These are phyloP conservation scores for Trichoderma orchidacearum DNA, from an alignment of 495 filamentous ascomycete species.

Conservation along the genomic window DNA sequence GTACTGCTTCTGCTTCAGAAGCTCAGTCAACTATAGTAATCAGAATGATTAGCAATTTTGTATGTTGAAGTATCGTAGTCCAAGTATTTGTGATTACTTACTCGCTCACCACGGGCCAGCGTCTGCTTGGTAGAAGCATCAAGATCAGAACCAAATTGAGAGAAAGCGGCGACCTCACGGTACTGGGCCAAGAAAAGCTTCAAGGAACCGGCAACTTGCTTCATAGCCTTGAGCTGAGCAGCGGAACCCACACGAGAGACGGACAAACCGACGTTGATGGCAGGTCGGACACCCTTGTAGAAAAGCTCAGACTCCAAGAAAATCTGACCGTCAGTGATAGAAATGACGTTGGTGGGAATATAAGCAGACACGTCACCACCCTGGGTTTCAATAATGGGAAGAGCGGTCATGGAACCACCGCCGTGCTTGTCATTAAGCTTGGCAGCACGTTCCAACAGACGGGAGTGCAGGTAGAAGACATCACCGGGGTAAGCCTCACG, in stretches of 20 bases:
- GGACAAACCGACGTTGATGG: constrained; percentile 99
- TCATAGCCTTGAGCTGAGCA: constrained; percentile 99
- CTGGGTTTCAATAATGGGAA: constrained; percentile 98
- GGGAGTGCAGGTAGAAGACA: constrained; percentile 99
- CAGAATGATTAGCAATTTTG: constrained; percentile 18
- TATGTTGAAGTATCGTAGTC: neutral
- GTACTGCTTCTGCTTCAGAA: constrained; percentile 99
- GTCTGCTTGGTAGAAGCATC: constrained; percentile 99
- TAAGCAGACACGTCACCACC: constrained; percentile 99
- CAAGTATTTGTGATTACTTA: constrained; percentile 28
- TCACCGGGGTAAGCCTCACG: constrained; percentile 99
- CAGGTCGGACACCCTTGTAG: constrained; percentile 99
- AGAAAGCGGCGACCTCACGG: constrained; percentile 99
- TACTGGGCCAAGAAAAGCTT: constrained; percentile 99
- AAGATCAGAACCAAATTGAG: constrained; percentile 99
- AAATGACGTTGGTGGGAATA: constrained; percentile 99
- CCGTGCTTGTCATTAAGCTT: constrained; percentile 98
- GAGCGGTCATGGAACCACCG: constrained; percentile 91
- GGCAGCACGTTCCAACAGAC: constrained; percentile 97
- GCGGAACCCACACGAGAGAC: constrained; percentile 99
- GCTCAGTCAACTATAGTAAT: constrained; percentile 66
- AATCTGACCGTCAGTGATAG: constrained; percentile 98
- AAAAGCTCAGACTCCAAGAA: constrained; percentile 99
- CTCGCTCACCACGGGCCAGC: constrained; percentile 94
- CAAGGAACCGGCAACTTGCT: constrained; percentile 98